Base-by-base conservation (phyloP, 1,284 basidiomycete species). In the Cystobasidiaceae sp. region DNA sequence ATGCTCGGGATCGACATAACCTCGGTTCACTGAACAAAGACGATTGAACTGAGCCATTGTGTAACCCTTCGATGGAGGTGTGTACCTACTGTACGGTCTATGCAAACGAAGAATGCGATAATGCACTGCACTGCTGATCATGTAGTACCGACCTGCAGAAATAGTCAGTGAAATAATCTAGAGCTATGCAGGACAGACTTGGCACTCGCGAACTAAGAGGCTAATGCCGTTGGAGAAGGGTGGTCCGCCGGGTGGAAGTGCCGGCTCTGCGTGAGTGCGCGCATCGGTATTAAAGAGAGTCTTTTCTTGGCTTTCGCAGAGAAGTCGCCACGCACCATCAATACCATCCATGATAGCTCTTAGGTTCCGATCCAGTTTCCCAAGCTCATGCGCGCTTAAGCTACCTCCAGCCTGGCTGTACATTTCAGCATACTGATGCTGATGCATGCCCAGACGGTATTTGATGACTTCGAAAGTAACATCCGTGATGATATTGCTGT, bases 401-500 rank as follows among this genome's bases (percentile, higher is more conserved):
- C 23, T 30, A 17, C 51, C 51, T 21, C 34, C 34, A 4, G 32
- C 25, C 19, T 33, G 17, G 9, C 19, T n/a, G 7, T 27, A 30
- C 5, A 32, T 27, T n/a, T 54, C 19, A 34, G 15, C 13, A n/a
- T 37, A 39, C 34, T 54, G 51, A 8, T 54, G 51, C 25, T 54
- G 51, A 34, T 54, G 32, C 11, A 25, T 30, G n/a, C 27, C 51
- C 19, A 54, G 34, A 17, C 51, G 28, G 51, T 34, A 54, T 34
- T 54, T 54, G 34, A 54, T 30, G n/a, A 54, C 34, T 21, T 54
- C 51, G 19, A 54, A 54, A n/a, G 51, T n/a, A 17, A 54, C 32
- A 37, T 54, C 51, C 17, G 51, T 54, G 8, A 54, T 54, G 19
- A 32, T 30, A 17, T 39, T 37, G 28, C 11, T n/a, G 32, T 54